These are phyloP conservation scores for Pythium plurisporium DNA, from an alignment of 352 stramenopile species.

Conservation along the genomic window DNA sequence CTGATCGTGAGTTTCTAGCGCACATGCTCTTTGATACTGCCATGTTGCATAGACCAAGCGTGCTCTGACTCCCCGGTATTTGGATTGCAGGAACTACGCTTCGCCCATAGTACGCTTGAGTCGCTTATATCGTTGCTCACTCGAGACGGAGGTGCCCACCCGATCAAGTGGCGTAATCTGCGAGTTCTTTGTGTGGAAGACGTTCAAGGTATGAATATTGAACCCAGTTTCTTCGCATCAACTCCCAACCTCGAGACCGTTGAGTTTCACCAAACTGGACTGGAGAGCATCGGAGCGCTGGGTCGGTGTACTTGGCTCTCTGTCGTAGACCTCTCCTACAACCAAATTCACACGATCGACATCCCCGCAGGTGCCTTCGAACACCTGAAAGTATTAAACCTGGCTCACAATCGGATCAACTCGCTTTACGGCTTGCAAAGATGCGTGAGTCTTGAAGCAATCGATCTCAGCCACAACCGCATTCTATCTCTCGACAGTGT, in stretches of 20 bases:
- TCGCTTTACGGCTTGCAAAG: neutral
- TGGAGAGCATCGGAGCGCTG: neutral
- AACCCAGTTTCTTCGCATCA: neutral
- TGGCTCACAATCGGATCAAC: slow-evolving; percentile 8
- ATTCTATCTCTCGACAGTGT: slow-evolving; percentile 1
- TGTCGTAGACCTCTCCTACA: slow-evolving; percentile 7
- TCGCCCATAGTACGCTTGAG: neutral
- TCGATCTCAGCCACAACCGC: slow-evolving; percentile 9
- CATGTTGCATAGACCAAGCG: no score
- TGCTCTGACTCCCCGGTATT: no score
- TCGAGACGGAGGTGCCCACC: neutral
- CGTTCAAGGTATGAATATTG: neutral
- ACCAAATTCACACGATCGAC: slow-evolving; percentile 3
- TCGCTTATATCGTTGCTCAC: neutral
- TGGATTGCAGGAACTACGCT: slow-evolving; percentile 9
- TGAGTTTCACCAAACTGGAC: neutral
- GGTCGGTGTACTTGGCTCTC: slow-evolving; percentile 6
- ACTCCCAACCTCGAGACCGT: slow-evolving; percentile 5
- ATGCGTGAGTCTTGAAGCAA: neutral
- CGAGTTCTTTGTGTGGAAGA: neutral
- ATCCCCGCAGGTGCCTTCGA: neutral
- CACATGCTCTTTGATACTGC: no score
- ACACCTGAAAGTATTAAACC: slow-evolving; percentile 8
- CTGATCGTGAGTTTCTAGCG: neutral
- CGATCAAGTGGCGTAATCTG: neutral